Evolutionary conservation across 441 rosid species (phyloP), one percentile per base, ranked within the genome.

Genomic region (Populus hybrid): DNA sequence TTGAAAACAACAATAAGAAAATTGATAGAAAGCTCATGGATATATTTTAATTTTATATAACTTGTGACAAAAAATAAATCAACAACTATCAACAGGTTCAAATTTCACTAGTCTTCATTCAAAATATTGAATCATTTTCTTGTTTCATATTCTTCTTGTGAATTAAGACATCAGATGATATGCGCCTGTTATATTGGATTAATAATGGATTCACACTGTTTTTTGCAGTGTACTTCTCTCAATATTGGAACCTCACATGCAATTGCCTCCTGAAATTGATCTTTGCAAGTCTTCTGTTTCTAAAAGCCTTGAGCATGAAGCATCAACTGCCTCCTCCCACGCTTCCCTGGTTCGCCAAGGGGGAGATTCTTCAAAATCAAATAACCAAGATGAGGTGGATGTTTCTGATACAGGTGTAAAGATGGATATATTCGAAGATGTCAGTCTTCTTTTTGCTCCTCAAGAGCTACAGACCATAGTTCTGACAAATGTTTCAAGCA

Each of bases 261-360:
- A 88, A 81, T 87, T 93, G 74, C 97, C 98, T 75, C 85, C 94
- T 61, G 90, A 91, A 81, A 89, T 93, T 86, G 98, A 92, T 84
- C 85, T 85, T 75, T 88, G 94, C 88, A 93, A 85, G 81, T 83
- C 87, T 79, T 81, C 89, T 77, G 78, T 76, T 64, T 80, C 83
- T 74, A 81, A 83, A 74, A 83, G 66, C 77, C 66, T 73, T 79
- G 93, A 87, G 77, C 83, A 69, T 38, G 92, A 86, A 64, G 72
- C 89, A 72, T 80, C 83, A 65, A 73, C 74, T 61, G 77, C 73
- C 74, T 73, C 82, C 66, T 78, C 76, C 57, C 74, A 73, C 74
- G 71, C 81, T 76, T 74, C 88, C 70, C 84, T 81, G 70, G 71
- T 70, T 73, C 67, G 70, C 64, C 26, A 73, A 73, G 81, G 75